These are phyloP conservation scores for Ophiorrhiza pumila DNA, from an alignment of 257 asterid species.

Conservation along the genomic window DNA sequence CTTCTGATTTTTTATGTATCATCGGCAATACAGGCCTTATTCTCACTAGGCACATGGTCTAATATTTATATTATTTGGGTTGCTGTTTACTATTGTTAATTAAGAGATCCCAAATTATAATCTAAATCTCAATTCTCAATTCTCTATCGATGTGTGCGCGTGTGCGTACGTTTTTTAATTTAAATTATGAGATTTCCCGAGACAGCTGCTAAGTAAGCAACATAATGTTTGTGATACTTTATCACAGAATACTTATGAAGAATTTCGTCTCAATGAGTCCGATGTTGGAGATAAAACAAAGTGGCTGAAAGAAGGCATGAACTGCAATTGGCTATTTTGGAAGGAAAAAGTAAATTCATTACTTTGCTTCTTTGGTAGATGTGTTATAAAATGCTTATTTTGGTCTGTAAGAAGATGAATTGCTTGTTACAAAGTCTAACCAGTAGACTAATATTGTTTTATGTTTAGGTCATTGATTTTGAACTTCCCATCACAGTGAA, in stretches of 20 bases:
- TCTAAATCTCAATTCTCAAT: too few relatives aligned
- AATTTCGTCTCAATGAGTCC: slow-evolving; percentile 70
- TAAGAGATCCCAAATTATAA: too few relatives aligned
- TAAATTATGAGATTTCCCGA: neutral
- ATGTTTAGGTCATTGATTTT: slow-evolving; percentile 78
- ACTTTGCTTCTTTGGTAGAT: slow-evolving; percentile 4
- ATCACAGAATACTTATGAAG: slow-evolving; percentile 78
- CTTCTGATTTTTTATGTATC: too few relatives aligned
- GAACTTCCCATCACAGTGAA: slow-evolving; percentile 91
- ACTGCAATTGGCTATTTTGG: slow-evolving; percentile 93
- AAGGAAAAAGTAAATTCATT: slow-evolving; percentile 57
- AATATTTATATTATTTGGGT: too few relatives aligned
- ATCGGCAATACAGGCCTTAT: too few relatives aligned
- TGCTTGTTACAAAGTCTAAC: neutral
- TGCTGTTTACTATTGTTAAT: too few relatives aligned
- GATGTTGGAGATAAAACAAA: slow-evolving; percentile 88
- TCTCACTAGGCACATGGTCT: too few relatives aligned
- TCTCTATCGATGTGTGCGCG: too few relatives aligned
- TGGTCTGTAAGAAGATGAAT: neutral
- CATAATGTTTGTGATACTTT: slow-evolving; percentile 11
- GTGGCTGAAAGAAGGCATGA: slow-evolving; percentile 99
- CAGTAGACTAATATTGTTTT: slow-evolving; percentile 20
- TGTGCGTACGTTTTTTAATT: too few relatives aligned
- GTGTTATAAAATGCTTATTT: too few relatives aligned
- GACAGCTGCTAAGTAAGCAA: slow-evolving; percentile 1